Evolutionary conservation across 192 early-diverging fungal species (phyloP), one percentile per base, ranked within the genome.

Genomic region (Coemansia sp.): DNA sequence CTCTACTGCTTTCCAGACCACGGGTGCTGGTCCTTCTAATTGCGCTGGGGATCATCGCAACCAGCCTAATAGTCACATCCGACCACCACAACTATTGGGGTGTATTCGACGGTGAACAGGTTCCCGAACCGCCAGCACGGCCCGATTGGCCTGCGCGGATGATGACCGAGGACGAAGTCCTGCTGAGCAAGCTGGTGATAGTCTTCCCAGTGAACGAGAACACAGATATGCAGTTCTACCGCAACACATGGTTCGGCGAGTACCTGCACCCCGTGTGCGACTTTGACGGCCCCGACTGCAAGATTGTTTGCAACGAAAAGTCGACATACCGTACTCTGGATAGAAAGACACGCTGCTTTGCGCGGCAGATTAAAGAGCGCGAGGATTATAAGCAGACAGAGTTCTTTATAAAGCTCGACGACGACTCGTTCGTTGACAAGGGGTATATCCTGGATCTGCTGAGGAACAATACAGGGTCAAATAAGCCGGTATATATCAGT

Each of bases 141-240:
- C 46, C 46, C n/a, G 22, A 48, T 24, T 23, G 22, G 8, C 46
- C 46, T 23, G 3, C 14, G 46, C 46, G 9, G 9, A 22, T 48
- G 19, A 22, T 12, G 22, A 48, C 1, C 46, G 43, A 37, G 22
- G 57, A 71, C 8, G 48, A 71, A n/a, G 2, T 23, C 2, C 9
- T 77, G 30, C 21, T 60, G 14, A 45, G 64, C 1, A 59, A 55
- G 52, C 64, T 71, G 33, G 74, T 68, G 5, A 64, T 77, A 11
- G 64, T 77, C 17, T 61, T 77, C 50, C 74, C 74, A 0, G 43
- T 71, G 0, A 77, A 77, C 64, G 48, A 67, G 11, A 71, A 78
- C 57, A 78, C 68, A 12, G 74, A 78, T 23, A 78, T 67, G 64
- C 68, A 67, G 62, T 71, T 78, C 43, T 78, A 71, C 41, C 50